Percentiles rank a stretch among this genome's conserved stretches.
Evolutionary conservation across 257 asterid species (phyloP).

Genomic region (Voacanga thouarsii): DNA sequence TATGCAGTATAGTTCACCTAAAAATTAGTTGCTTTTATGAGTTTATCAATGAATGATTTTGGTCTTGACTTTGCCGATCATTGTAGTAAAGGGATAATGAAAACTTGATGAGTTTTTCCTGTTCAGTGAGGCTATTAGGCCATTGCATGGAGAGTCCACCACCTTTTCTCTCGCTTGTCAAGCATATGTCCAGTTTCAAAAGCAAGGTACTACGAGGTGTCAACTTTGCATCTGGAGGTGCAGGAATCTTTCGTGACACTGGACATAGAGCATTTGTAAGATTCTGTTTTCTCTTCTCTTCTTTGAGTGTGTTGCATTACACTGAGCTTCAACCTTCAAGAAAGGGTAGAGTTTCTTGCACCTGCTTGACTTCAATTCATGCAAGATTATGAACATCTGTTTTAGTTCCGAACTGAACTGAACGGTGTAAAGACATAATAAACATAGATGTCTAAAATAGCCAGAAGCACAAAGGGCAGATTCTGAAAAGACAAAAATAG

Average conservation of each 20-base stretch:
- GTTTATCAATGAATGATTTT: background rate
- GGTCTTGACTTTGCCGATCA: background rate
- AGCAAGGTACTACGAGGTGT: conserved; percentile 35
- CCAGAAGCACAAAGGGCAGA: background rate
- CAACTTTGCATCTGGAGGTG: conserved; percentile 64
- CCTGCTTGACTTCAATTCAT: background rate
- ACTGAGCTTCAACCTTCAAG: background rate
- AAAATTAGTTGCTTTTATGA: background rate
- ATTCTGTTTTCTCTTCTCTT: background rate
- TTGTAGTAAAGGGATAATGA: background rate
- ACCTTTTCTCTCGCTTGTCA: conserved; percentile 37
- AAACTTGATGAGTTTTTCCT: background rate
- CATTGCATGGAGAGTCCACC: conserved; percentile 38
- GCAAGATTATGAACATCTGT: background rate
- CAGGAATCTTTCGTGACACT: conserved; percentile 44
- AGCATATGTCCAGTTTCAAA: conserved; percentile 22
- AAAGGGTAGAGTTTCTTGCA: background rate
- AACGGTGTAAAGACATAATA: background rate
- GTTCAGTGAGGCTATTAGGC: conserved; percentile 34
- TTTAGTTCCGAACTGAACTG: background rate
- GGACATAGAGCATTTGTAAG: conserved; percentile 25
- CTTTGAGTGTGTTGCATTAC: background rate
- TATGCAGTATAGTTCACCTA: conserved; percentile 2
- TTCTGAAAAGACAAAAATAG: background rate
- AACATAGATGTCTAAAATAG: too few species aligned